Evolutionary conservation across 1,139 yeast species (phyloP), one percentile per base, ranked within the genome.

Genomic region (Magnusiomyces suaveolens): DNA sequence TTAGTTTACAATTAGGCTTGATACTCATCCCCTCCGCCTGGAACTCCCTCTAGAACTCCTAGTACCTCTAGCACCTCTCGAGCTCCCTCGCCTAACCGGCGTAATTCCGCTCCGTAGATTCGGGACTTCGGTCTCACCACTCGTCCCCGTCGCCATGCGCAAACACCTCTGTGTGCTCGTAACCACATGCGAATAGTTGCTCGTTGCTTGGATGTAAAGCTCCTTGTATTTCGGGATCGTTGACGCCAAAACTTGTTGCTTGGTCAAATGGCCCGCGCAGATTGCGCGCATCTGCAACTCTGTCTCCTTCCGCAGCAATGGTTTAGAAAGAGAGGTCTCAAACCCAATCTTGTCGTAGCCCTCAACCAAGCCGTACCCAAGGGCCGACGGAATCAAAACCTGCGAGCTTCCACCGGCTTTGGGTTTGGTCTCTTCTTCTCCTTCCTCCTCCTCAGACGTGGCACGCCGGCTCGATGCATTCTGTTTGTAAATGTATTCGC

Each of bases 331-430:
- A 0, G 96, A 87, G 52, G 81, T 74, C 55, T 75, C 79, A 53
- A 87, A 77, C 10, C 86, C 89, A 60, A 94, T 80, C 47, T 78
- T 77, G 57, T 87, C 89, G 67, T 92, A 89, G 0, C 96, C 97
- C 64, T 85, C 94, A 26, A 89, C 92, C 12, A 94, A 72, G 0
- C 95, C 92, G 72, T 85, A 81, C 0, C 98, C 99, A 8, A 94
- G 72, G 12, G 80, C 80, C 0, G 96, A 84, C 0, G 99, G 98
- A 1, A 85, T 72, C 24, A 92, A 68, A 26, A 63, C 63, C 44
- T 52, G 57, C 50, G 32, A 54, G 6, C 12, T 29, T 29, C 36
- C 36, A 51, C n/a, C 57, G 21, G 55, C 51, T 10, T 69, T 67
- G 36, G 60, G 59, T 52, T 67, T 59, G 69, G 74, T 61, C 54